Evolutionary conservation across 257 asterid genomes (phyloP).

Genomic region (Anisodus tanguticus): DNA sequence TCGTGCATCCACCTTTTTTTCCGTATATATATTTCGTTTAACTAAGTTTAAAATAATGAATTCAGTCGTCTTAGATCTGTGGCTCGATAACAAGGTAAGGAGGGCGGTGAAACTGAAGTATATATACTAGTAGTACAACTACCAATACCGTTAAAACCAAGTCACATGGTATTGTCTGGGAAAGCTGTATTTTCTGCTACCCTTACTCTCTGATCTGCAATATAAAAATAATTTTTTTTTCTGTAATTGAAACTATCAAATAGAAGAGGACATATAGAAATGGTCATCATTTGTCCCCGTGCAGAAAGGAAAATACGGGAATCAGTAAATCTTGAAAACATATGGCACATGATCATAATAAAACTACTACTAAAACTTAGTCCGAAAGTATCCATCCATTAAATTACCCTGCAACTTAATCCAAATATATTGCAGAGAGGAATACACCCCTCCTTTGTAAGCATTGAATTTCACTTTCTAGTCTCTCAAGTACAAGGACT

Average conservation of each 20-base stretch:
- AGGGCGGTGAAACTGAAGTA: background rate
- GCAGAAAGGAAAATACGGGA: conserved; percentile 36
- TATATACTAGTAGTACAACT: background rate
- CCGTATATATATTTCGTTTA: too few relatives aligned
- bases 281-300: conserved; percentile 29
- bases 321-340: conserved; percentile 33
- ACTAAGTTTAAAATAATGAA: background rate
- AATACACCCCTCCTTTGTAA: background rate
- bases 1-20: too few relatives aligned
- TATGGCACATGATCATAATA: conserved; percentile 26
- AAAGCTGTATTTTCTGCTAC: conserved; percentile 36
- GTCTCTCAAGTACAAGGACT: background rate
- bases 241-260: conserved; percentile 38
- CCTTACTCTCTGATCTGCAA: background rate
- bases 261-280: conserved; percentile 26
- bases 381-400: background rate
- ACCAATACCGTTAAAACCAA: conserved; percentile 21
- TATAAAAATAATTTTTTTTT: conserved; percentile 33
- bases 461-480: background rate
- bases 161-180: conserved; percentile 39
- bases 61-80: background rate
- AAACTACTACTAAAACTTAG: background rate
- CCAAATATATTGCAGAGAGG: background rate
- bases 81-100: background rate
- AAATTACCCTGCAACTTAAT: background rate